Evolutionary conservation across 768 basidiomycete species (phyloP).

Genomic region (Pluteus cervinus): DNA sequence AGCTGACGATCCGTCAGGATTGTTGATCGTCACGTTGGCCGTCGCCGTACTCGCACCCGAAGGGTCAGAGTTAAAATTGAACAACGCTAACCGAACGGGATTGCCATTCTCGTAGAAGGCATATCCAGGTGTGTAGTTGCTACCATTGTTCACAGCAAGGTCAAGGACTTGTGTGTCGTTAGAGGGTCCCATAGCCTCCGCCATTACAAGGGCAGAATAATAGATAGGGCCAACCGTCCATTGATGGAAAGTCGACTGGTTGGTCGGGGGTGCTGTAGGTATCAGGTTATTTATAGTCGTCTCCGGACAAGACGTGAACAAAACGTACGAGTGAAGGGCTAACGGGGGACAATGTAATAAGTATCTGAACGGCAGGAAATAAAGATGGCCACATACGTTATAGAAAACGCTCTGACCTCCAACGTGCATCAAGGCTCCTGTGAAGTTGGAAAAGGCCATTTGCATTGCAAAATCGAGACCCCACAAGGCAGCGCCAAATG

Average conservation of each 20-base stretch:
- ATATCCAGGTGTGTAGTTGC: slow-evolving; percentile 57
- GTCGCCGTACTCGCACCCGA: slow-evolving; percentile 51
- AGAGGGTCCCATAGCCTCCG: slow-evolving; percentile 61
- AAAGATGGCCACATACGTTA: slow-evolving; percentile 38
- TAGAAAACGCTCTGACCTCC: slow-evolving; percentile 63
- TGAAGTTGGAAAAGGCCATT: slow-evolving; percentile 51
- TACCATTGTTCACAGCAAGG: slow-evolving; percentile 43
- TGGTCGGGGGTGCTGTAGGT: slow-evolving; percentile 44
- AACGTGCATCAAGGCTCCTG: slow-evolving; percentile 44
- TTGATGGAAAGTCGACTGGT: slow-evolving; percentile 52
- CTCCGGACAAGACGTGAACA: background rate
- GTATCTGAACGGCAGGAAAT: slow-evolving; percentile 7
- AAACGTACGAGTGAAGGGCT: slow-evolving; percentile 49
- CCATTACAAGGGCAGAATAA: slow-evolving; percentile 65
- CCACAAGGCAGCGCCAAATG: slow-evolving; percentile 62
- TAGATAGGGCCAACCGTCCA: slow-evolving; percentile 78
- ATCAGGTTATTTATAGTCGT: background rate
- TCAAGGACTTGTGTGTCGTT: slow-evolving; percentile 63
- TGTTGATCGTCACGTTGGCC: slow-evolving; percentile 20
- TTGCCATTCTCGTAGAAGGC: slow-evolving; percentile 68
- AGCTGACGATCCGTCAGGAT: too few relatives aligned
- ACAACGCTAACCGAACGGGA: slow-evolving; percentile 54
- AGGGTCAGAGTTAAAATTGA: slow-evolving; percentile 67
- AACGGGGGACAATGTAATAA: slow-evolving; percentile 27
- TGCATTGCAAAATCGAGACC: slow-evolving; percentile 54